These are phyloP conservation scores for Podaxis pistillaris DNA, from an alignment of 768 basidiomycete genomes.

Conservation along the genomic window DNA sequence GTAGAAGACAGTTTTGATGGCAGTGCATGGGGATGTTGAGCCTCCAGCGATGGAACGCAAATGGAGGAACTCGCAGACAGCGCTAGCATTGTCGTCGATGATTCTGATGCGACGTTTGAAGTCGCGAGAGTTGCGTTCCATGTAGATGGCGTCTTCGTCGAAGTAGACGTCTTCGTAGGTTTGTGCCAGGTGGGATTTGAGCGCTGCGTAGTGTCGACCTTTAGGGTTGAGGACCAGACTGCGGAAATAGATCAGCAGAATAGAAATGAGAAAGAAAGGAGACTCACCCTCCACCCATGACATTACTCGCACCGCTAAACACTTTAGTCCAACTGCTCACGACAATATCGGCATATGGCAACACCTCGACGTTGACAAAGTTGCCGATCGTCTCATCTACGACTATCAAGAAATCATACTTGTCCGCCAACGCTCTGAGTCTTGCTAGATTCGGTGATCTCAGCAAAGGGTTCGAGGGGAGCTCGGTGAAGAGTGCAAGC, in stretches of 20 bases:
- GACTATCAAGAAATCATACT: slow-evolving; percentile 84
- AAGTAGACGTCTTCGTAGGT: slow-evolving; percentile 86
- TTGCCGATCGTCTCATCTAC: slow-evolving; percentile 96
- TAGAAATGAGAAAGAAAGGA: background rate
- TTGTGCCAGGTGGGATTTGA: slow-evolving; percentile 58
- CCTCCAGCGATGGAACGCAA: slow-evolving; percentile 50
- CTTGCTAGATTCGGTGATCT: slow-evolving; percentile 78
- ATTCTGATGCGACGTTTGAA: slow-evolving; percentile 70
- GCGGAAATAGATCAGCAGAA: background rate
- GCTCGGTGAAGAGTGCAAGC: slow-evolving; percentile 86
- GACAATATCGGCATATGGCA: slow-evolving; percentile 85
- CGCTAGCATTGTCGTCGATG: slow-evolving; percentile 83
- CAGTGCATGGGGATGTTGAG: slow-evolving; percentile 29
- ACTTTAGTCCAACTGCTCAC: slow-evolving; percentile 92
- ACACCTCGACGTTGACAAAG: slow-evolving; percentile 88
- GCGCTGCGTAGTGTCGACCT: slow-evolving; percentile 59
- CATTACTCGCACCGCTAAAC: slow-evolving; percentile 92
- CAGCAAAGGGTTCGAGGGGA: slow-evolving; percentile 93
- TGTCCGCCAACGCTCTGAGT: slow-evolving; percentile 78
- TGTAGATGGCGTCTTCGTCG: slow-evolving; percentile 88
- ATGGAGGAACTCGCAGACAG: slow-evolving; percentile 76
- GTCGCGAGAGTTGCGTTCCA: slow-evolving; percentile 98
- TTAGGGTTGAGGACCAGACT: slow-evolving; percentile 89
- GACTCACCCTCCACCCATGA: slow-evolving; percentile 94
- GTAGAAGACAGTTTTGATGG: slow-evolving; percentile 84